A percentile compares a stretch with the other conserved stretches of the same genome.
These are phyloP conservation scores for Globisporangium perplexum DNA, from an alignment of 352 stramenopile genomes.

Conservation along the genomic window DNA sequence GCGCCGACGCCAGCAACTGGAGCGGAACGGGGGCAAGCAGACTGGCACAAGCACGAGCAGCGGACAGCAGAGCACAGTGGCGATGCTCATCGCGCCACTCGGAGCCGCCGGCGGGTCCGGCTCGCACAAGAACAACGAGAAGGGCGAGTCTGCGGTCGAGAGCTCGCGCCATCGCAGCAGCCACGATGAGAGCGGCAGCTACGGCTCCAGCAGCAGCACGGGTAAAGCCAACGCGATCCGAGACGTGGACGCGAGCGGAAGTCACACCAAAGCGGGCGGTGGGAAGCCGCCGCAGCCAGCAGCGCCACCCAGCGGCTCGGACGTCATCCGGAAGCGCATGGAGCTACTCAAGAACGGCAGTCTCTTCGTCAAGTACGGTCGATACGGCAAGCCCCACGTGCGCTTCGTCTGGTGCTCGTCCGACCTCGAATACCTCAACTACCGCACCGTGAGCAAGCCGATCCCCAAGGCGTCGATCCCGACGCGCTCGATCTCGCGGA, in stretches of 20 bases:
- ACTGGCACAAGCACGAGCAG: not conserved
- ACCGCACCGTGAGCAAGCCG: conserved; percentile 45
- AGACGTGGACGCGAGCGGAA: conserved; percentile 1
- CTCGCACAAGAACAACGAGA: not conserved
- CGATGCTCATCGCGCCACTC: conserved; percentile 8
- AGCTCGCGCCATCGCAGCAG: conserved; percentile 5
- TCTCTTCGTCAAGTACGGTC: conserved; percentile 77
- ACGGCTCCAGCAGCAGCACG: not conserved
- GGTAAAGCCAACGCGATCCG: conserved; percentile 11
- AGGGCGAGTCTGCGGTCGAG: not conserved
- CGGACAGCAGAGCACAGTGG: conserved; percentile 5
- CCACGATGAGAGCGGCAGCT: conserved; percentile 1
- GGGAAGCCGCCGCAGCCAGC: not conserved
- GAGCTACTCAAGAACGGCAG: conserved; percentile 65
- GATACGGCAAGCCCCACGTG: conserved; percentile 67
- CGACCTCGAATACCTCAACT: conserved; percentile 73
- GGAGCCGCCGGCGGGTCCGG: not conserved
- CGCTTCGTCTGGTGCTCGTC: conserved; percentile 77
- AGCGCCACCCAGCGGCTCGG: conserved; percentile 27
- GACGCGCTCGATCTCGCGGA: conserved; percentile 33
- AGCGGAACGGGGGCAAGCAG: not conserved
- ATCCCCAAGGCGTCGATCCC: conserved; percentile 53
- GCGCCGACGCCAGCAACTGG: conserved; percentile 8
- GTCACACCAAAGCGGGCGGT: not conserved
- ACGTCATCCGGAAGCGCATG: conserved; percentile 61